Conservation (phyloP, 192 early-diverging fungal genomes). For the Cladochytrium replicatum region DNA sequence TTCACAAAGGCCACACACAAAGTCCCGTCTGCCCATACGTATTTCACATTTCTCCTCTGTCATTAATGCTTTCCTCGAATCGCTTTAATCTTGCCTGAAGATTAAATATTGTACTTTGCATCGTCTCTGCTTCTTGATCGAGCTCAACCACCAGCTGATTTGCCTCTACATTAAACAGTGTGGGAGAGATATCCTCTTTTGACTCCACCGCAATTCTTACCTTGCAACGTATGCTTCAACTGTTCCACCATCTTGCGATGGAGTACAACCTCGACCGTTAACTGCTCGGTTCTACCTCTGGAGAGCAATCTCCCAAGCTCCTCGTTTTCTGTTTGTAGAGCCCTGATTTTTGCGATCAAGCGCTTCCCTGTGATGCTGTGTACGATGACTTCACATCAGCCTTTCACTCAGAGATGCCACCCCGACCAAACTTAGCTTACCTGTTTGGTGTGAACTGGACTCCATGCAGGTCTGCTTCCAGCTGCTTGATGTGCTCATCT, state of each 20-base stretch:
- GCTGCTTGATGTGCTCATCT: neutral
- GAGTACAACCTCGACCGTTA: neutral
- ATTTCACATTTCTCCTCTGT: no score
- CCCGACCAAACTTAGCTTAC: neutral
- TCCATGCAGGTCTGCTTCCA: neutral
- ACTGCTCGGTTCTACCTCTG: neutral
- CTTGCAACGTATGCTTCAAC: neutral
- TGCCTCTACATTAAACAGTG: neutral
- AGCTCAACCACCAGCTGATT: neutral
- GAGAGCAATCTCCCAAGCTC: neutral
- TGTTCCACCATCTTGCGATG: neutral
- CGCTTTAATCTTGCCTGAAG: neutral
- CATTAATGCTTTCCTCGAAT: neutral
- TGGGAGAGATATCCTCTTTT: neutral
- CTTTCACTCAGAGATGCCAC: neutral
- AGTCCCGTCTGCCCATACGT: no score
- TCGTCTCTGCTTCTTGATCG: neutral
- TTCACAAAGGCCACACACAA: no score
- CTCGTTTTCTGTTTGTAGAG: neutral
- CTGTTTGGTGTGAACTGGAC: neutral
- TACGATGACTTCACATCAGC: neutral
- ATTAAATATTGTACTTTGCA: neutral
- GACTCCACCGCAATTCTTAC: neutral
- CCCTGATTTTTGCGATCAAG: neutral
- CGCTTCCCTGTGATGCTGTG: neutral